Percentiles rank a stretch among this genome's conserved stretches.
These are phyloP conservation scores for Nitzschia sp. DNA, from an alignment of 108 stramenopile species.

Conservation along the genomic window DNA sequence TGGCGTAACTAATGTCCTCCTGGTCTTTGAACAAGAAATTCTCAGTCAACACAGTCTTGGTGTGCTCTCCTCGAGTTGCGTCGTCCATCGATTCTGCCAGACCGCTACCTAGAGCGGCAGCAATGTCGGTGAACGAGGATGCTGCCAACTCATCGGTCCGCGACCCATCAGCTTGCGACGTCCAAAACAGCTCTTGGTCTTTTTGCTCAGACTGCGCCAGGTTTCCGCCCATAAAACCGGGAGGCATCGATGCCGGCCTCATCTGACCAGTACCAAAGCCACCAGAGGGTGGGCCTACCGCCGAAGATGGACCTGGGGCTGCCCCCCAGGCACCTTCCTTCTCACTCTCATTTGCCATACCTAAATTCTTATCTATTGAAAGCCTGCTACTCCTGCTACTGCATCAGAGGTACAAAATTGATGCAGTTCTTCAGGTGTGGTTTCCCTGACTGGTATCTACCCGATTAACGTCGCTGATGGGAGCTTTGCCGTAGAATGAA, in stretches of 20 bases:
- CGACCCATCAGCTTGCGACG: not conserved
- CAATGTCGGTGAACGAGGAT: constrained; percentile 71
- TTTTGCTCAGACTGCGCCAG: not conserved
- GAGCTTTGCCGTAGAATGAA: no score
- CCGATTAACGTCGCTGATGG: no score
- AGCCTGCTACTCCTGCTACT: not conserved
- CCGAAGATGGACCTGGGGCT: constrained; percentile 2
- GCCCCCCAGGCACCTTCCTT: constrained; percentile 12
- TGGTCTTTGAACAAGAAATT: constrained; percentile 26
- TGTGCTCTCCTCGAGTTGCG: constrained; percentile 43
- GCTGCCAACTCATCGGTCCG: constrained; percentile 27
- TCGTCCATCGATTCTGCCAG: constrained; percentile 84
- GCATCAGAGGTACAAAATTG: constrained; percentile 21
- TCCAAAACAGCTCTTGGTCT: constrained; percentile 7
- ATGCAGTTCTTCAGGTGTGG: not conserved
- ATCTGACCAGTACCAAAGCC: not conserved
- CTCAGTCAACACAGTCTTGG: constrained; percentile 23
- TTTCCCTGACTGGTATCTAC: no score
- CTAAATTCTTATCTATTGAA: not conserved
- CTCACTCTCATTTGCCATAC: not conserved
- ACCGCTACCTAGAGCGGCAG: constrained; percentile 66
- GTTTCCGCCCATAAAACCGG: constrained; percentile 8
- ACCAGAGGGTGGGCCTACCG: not conserved
- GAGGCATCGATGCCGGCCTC: constrained; percentile 16
- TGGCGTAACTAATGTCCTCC: constrained; percentile 59